Percentiles rank a stretch among this genome's conserved stretches.
Conservation (phyloP, 139 green algal species). For the Klebsormidium nitens region DNA sequence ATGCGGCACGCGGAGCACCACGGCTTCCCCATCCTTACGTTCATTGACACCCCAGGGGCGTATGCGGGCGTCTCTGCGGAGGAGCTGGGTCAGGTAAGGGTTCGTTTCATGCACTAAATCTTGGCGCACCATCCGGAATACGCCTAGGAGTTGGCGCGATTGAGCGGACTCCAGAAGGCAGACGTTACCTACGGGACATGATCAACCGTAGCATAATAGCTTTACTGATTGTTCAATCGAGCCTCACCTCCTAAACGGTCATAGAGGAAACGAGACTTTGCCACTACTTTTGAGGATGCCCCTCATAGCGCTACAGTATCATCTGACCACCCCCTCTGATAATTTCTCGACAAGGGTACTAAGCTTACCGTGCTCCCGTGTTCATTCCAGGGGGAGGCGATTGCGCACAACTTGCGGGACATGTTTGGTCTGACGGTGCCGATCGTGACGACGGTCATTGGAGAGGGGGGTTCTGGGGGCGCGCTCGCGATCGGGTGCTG, state of each 20-base stretch:
- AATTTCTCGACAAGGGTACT: neutral
- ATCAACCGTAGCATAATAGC: too few relatives aligned
- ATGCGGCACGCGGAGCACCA: constrained; percentile 95
- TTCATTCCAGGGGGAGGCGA: constrained; percentile 80
- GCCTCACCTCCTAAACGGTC: too few relatives aligned
- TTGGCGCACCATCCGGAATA: too few relatives aligned
- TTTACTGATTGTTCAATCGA: too few relatives aligned
- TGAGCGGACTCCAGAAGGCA: too few relatives aligned
- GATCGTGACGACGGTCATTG: constrained; percentile 88
- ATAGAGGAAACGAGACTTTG: too few relatives aligned
- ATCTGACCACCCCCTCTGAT: neutral
- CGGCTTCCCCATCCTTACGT: constrained; percentile 91
- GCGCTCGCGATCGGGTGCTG: constrained; percentile 92
- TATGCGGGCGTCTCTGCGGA: constrained; percentile 87
- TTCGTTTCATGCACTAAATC: too few relatives aligned
- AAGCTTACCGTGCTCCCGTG: neutral
- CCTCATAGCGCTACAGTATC: neutral
- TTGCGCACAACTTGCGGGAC: constrained; percentile 91
- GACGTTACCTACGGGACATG: too few relatives aligned
- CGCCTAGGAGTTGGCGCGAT: too few relatives aligned
- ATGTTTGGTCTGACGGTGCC: constrained; percentile 95
- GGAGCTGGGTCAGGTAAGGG: constrained; percentile 86
- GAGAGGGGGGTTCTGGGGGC: constrained; percentile 86
- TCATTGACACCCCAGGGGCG: constrained; percentile 94
- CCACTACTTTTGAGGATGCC: too few relatives aligned